Percentiles rank a stretch among this genome's conserved stretches.
phyloP scores from a whole-genome alignment of 192 early-diverging fungal genomes.

The Gaertneriomyces semiglobifer region DNA sequence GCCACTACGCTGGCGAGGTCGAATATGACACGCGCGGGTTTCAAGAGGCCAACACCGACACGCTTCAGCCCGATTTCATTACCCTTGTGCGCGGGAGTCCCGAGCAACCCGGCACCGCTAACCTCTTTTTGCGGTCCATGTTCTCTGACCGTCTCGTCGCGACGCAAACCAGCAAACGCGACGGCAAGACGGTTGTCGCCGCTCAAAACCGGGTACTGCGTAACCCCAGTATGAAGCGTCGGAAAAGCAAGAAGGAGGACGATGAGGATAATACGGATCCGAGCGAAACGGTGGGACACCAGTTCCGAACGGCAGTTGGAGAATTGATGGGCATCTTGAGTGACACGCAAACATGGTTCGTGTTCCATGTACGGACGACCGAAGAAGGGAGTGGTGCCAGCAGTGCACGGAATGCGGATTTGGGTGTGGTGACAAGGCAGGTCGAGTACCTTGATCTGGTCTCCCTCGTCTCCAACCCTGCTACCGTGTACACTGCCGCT shows the following conservation, averaged over 20 bases:
- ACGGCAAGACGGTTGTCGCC: constrained; percentile 39
- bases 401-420: constrained; percentile 62
- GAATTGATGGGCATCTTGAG: constrained; percentile 73
- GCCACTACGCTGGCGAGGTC: constrained; percentile 51
- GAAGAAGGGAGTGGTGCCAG: constrained; percentile 4
- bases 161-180: constrained; percentile 37
- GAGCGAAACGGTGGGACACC: constrained; percentile 39
- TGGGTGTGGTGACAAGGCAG: constrained; percentile 67
- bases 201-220: constrained; percentile 31
- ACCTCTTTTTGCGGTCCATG: constrained; percentile 42
- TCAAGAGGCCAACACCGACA: constrained; percentile 65
- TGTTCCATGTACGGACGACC: constrained; percentile 65
- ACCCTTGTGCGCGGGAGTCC: constrained; percentile 66
- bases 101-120: constrained; percentile 44
- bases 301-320: constrained; percentile 56
- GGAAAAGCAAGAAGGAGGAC: constrained; percentile 18
- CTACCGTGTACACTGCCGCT: constrained; percentile 68
- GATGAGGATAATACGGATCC: constrained; percentile 33
- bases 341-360: constrained; percentile 78
- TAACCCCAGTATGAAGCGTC: constrained; percentile 40
- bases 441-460: constrained; percentile 66
- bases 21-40: constrained; percentile 79
- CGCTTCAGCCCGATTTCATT: constrained; percentile 77
- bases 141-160: constrained; percentile 47
- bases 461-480: constrained; percentile 62